Conservation (phyloP, 2,329 filamentous ascomycete species). For the Camillea tinctor region DNA sequence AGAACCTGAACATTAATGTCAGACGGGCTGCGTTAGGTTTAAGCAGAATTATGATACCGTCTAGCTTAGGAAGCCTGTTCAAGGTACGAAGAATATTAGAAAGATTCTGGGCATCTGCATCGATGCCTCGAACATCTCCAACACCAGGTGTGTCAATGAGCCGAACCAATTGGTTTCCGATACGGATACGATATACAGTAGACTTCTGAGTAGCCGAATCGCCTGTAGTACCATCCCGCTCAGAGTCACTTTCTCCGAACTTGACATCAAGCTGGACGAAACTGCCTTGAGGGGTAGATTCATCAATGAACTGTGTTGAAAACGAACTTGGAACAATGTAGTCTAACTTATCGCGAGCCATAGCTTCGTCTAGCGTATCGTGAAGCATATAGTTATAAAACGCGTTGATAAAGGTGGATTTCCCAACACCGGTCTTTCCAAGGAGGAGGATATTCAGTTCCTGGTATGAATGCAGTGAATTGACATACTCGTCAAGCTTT, state of each 20-base stretch:
- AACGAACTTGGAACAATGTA: constrained; percentile 42
- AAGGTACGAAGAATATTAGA: constrained; percentile 37
- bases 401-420: constrained; percentile 49
- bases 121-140: constrained; percentile 39
- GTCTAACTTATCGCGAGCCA: constrained; percentile 28
- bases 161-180: constrained; percentile 30
- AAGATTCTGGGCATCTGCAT: constrained; percentile 39
- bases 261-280: constrained; percentile 31
- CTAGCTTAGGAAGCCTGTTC: constrained; percentile 34
- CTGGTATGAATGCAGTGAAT: constrained; percentile 25
- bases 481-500: neutral
- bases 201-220: constrained; percentile 39
- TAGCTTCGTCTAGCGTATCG: constrained; percentile 39
- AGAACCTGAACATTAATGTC: constrained; percentile 39
- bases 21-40: constrained; percentile 40
- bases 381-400: constrained; percentile 45
- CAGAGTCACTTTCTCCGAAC: constrained; percentile 31
- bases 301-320: constrained; percentile 33
- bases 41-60: constrained; percentile 42
- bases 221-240: constrained; percentile 32
- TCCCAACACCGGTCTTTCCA: constrained; percentile 48
- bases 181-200: constrained; percentile 31
- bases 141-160: constrained; percentile 45
- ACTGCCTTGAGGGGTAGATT: neutral
- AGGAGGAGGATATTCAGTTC: constrained; percentile 46